Base-by-base conservation (phyloP, 2,329 filamentous ascomycete genomes). In the Fusarium guadeloupense region DNA sequence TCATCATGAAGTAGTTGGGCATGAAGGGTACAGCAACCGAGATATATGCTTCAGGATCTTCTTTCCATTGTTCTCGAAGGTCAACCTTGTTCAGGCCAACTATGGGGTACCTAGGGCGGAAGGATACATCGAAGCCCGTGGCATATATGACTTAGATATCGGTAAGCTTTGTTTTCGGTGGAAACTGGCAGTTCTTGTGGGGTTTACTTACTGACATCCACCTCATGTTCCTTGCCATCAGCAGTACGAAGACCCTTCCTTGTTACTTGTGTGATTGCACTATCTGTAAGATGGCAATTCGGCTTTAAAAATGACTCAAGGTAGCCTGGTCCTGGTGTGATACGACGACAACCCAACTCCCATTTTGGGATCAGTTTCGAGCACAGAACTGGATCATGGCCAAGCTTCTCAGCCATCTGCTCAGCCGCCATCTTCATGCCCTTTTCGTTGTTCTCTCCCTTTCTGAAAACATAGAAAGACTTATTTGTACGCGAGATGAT, bases 71-170 rank as follows among this genome's bases (percentile, higher is more conserved):
- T 28, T 84, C 74, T 16, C 82, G 76, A 5, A 87, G 72, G 33
- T 79, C 75, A 28, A 79, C 76, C 4, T 79, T 80, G 4, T 75
- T 71, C 37, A 76, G 75, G 2, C 85, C 85, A 2, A 76, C 73
- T 4, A 87, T 78, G 9, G 78, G 76, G 54, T 83, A 85, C 1
- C 78, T 76, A 4, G 83, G 83, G 2, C 76, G 68, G 68, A 83
- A 84, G 1, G 80, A 83, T 7, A 79, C 78, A 59, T 85, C 80
- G 59, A 84, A 85, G 3, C 83, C 83, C 0, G 83, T 85, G 14
- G 83, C 83, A 51, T 83, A 85, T 17, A 87, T 74, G 19, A 87
- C 64, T 67, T 6, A 0, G 7, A 13, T n/a, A n/a, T 3, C 6
- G 13, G 23, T 56, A 39, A 43, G 12, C 26, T 9, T 35, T 16